These are phyloP conservation scores for Pestalotiopsis sp. DNA, from an alignment of 2,329 filamentous ascomycete genomes.

Conservation along the genomic window DNA sequence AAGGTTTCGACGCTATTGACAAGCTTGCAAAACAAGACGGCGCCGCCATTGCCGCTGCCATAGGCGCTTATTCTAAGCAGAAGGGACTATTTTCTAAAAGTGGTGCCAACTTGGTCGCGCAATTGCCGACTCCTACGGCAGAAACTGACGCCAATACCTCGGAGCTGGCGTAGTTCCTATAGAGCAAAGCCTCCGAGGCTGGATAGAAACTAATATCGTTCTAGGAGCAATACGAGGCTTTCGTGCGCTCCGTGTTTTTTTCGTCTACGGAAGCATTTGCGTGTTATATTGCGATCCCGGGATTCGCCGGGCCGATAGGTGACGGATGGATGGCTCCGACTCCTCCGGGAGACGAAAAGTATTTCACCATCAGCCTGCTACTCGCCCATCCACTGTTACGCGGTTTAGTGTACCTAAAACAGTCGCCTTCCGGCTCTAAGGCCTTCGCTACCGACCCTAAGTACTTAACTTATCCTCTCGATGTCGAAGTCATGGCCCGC, in stretches of 20 bases:
- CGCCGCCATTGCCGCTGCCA: conserved; percentile 20
- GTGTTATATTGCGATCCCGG: conserved; percentile 3
- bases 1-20: conserved; percentile 24
- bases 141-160: conserved; percentile 28
- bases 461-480: no score
- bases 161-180: conserved; percentile 25
- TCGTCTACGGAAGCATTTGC: background rate
- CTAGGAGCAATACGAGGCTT: background rate
- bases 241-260: conserved; percentile 11
- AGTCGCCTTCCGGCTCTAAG: no score
- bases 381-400: no score
- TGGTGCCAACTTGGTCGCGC: conserved; percentile 21
- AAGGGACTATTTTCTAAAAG: conserved; percentile 24
- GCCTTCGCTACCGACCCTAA: no score
- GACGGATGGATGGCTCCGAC: conserved; percentile 1
- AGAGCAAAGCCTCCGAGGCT: background rate
- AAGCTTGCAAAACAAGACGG: conserved; percentile 20
- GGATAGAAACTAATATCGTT: background rate
- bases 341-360: background rate
- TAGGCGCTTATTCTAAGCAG: conserved; percentile 24
- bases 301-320: background rate
- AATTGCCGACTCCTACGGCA: conserved; percentile 23
- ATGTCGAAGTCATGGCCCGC: no score
- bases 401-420: no score
- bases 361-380: background rate